Percentiles rank a stretch among this genome's conserved stretches.
Conservation (phyloP, 1,139 yeast species). For the Hemisphaericaspora xylanilytica region DNA sequence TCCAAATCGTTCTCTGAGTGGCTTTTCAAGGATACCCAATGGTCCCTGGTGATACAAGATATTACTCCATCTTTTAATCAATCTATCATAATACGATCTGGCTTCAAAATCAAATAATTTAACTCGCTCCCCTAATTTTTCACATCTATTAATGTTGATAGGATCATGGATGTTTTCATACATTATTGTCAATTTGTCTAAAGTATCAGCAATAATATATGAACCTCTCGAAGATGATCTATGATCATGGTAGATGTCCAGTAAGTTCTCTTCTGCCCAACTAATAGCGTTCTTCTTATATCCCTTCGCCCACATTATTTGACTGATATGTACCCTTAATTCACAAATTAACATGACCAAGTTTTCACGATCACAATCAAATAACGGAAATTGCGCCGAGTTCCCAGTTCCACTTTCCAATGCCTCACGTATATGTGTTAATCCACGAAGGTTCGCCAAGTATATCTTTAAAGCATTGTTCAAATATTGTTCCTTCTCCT, state of each 20-base stretch:
- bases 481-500: slow-evolving; percentile 19
- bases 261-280: slow-evolving; percentile 59
- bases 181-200: slow-evolving; percentile 34
- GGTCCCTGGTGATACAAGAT: slow-evolving; percentile 45
- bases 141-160: slow-evolving; percentile 28
- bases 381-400: slow-evolving; percentile 37
- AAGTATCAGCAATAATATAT: slow-evolving; percentile 31
- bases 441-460: slow-evolving; percentile 32
- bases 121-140: slow-evolving; percentile 21
- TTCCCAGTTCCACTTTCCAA: slow-evolving; percentile 19
- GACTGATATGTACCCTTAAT: slow-evolving; percentile 60
- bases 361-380: slow-evolving; percentile 35
- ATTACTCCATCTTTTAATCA: slow-evolving; percentile 35
- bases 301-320: slow-evolving; percentile 62
- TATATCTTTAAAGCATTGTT: slow-evolving; percentile 35
- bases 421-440: slow-evolving; percentile 22
- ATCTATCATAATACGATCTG: slow-evolving; percentile 27
- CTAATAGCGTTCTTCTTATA: slow-evolving; percentile 52
- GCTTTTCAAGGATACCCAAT: slow-evolving; percentile 43
- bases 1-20: slow-evolving; percentile 41
- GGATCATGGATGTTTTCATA: slow-evolving; percentile 27
- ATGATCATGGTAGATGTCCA: slow-evolving; percentile 34
- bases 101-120: slow-evolving; percentile 13
- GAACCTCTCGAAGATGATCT: slow-evolving; percentile 28
- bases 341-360: slow-evolving; percentile 30